A percentile compares a stretch with the other conserved stretches of the same genome.
These are phyloP conservation scores for Cryptococcus deneoformans DNA, from an alignment of 1,284 basidiomycete species.

Conservation along the genomic window DNA sequence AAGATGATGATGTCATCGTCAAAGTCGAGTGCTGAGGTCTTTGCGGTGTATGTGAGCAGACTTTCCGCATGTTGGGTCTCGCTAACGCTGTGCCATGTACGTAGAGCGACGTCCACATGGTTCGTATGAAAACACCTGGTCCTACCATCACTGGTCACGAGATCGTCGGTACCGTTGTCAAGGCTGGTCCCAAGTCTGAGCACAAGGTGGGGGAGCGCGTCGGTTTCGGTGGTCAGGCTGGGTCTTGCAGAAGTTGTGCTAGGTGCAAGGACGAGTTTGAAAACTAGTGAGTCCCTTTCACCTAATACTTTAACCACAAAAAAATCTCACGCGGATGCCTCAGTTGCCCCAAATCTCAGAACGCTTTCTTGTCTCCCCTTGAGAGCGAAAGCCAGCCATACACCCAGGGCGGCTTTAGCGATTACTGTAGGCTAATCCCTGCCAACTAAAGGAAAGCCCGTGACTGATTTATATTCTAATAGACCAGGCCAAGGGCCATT, in stretches of 20 bases:
- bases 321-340: neutral
- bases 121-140: conserved; percentile 9
- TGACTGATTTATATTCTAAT: conserved; percentile 52
- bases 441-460: conserved; percentile 39
- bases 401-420: conserved; percentile 45
- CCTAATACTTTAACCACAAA: conserved; percentile 15
- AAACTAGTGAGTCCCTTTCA: neutral
- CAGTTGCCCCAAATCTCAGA: too few relatives aligned
- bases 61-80: too few relatives aligned
- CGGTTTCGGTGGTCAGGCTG: conserved; percentile 53
- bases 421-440: conserved; percentile 21
- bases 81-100: conserved; percentile 19
- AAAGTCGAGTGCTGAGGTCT: conserved; percentile 25
- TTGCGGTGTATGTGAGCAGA: conserved; percentile 5
- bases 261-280: conserved; percentile 48
- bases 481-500: conserved; percentile 43
- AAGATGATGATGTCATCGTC: conserved; percentile 47
- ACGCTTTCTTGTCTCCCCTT: too few relatives aligned
- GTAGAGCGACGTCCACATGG: conserved; percentile 20
- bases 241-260: conserved; percentile 46
- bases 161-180: conserved; percentile 29
- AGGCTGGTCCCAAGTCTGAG: conserved; percentile 23
- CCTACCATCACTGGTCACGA: conserved; percentile 28
- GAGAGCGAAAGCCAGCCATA: conserved; percentile 42
- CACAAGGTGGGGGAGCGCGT: conserved; percentile 49